Base-by-base conservation (phyloP, 2,329 filamentous ascomycete genomes). In the Leptoxyphium fumago region DNA sequence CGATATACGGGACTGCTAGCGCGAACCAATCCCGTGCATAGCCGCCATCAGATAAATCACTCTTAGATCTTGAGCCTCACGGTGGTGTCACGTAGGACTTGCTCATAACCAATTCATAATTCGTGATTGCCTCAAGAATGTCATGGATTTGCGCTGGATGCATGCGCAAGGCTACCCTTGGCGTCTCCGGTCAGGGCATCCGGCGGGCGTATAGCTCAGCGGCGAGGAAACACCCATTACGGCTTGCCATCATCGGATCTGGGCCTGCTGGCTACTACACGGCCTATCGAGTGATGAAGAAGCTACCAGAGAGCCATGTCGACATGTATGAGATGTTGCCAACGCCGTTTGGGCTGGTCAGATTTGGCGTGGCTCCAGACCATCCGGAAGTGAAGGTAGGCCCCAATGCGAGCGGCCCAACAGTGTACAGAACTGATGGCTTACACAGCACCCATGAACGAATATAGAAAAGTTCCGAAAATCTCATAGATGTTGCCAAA, bases 261-360 rank as follows among this genome's bases (percentile, higher is more conserved):
- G 91, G 91, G 1, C 91, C 91, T 1, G 91, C 91, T 10, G 91
- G 91, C 2, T 98, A 96, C 69, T 98, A 98, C 61, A 84, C 89
- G 1, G 82, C 91, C 1, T 85, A 91, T 56, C 77, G 87, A 46
- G 73, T 94, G 44, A 80, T 96, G 72, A 75, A 76, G 43, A 84
- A 80, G 55, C 72, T 91, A 32, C 71, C 78, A 17, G 69, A 80
- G 58, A 79, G 81, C 0, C 73, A 75, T 42, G 74, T 98, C 17
- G 89, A 96, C 64, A 96, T 98, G 89, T 98, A 94, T 59, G 91
- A 98, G 65, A 78, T 85, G 26, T 67, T 96, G 34, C 91, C 91
- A 0, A 87, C 94, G 3, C 91, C 91, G 0, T 98, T 85, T 59
- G 91, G 91, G 1, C 73, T 98, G 44, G 88, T 94, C 41, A 75